Evolutionary conservation across 2,329 filamentous ascomycete species (phyloP).

Genomic region (Cercospora canescens): DNA sequence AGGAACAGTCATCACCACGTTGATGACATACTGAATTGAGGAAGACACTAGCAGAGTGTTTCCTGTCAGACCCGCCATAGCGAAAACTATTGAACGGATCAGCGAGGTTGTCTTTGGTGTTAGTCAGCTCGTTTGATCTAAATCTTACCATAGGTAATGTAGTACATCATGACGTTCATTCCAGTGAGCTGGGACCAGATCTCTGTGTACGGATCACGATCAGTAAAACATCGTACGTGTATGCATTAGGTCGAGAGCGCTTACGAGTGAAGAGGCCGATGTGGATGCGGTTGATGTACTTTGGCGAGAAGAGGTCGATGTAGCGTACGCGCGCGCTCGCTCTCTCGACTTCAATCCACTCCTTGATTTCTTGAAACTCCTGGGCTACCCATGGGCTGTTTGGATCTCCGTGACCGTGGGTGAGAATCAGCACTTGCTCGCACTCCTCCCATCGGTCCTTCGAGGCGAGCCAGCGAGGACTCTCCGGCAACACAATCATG

Average conservation of each 20-base stretch:
- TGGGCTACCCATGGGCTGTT: slow-evolving; percentile 58
- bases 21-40: slow-evolving; percentile 74
- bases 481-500: slow-evolving; percentile 65
- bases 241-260: too few relatives aligned
- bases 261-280: slow-evolving; percentile 72
- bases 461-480: slow-evolving; percentile 64
- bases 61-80: slow-evolving; percentile 63
- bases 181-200: slow-evolving; percentile 73
- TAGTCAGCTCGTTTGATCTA: too few relatives aligned
- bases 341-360: slow-evolving; percentile 69
- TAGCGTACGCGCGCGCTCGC: slow-evolving; percentile 69
- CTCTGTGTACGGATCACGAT: too few relatives aligned
- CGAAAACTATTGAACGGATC: too few relatives aligned
- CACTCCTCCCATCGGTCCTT: slow-evolving; percentile 66
- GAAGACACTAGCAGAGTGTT: slow-evolving; percentile 64
- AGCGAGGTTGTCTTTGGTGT: too few relatives aligned
- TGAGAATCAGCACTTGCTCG: slow-evolving; percentile 60
- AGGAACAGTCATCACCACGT: slow-evolving; percentile 73
- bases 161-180: slow-evolving; percentile 22
- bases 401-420: slow-evolving; percentile 55
- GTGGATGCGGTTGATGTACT: slow-evolving; percentile 72
- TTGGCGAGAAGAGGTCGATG: slow-evolving; percentile 69
- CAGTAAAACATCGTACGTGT: too few relatives aligned
- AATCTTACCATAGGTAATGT: slow-evolving; percentile 55
- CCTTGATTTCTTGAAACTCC: slow-evolving; percentile 68